These are phyloP conservation scores for Auricularia sp. DNA, from an alignment of 768 basidiomycete species.

Conservation along the genomic window DNA sequence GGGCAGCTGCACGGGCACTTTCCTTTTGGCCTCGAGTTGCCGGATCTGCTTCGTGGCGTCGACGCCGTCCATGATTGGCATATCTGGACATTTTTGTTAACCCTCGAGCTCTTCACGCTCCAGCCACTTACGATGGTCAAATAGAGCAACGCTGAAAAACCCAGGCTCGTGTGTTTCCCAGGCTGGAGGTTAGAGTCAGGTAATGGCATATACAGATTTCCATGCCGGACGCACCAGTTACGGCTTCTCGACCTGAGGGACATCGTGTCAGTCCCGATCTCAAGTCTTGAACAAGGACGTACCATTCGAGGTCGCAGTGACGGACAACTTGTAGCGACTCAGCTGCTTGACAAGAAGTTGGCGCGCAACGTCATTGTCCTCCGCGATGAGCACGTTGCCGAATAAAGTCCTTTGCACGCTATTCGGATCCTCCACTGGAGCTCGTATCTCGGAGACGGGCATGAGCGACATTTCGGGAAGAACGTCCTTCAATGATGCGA, in stretches of 20 bases:
- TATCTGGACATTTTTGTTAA: constrained; percentile 33
- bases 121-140: constrained; percentile 56
- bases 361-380: constrained; percentile 35
- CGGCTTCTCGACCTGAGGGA: constrained; percentile 4
- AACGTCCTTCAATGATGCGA: constrained; percentile 50
- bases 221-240: neutral
- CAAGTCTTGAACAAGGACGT: constrained; percentile 44
- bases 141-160: constrained; percentile 58
- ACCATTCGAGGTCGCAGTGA: constrained; percentile 55
- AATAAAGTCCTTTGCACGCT: constrained; percentile 45
- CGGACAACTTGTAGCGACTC: constrained; percentile 48
- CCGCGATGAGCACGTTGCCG: constrained; percentile 63
- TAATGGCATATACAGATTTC: no score
- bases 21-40: constrained; percentile 47
- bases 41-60: constrained; percentile 62
- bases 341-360: constrained; percentile 59
- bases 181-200: constrained; percentile 26
- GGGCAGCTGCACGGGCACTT: constrained; percentile 23
- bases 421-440: constrained; percentile 37
- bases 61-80: constrained; percentile 72
- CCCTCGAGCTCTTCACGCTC: no score
- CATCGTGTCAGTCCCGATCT: neutral
- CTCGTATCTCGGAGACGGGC: constrained; percentile 28
- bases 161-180: constrained; percentile 63
- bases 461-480: constrained; percentile 33